Evolutionary conservation across 495 filamentous ascomycete genomes (phyloP), one percentile per base, ranked within the genome.

Genomic region (Bacidia gigantensis): DNA sequence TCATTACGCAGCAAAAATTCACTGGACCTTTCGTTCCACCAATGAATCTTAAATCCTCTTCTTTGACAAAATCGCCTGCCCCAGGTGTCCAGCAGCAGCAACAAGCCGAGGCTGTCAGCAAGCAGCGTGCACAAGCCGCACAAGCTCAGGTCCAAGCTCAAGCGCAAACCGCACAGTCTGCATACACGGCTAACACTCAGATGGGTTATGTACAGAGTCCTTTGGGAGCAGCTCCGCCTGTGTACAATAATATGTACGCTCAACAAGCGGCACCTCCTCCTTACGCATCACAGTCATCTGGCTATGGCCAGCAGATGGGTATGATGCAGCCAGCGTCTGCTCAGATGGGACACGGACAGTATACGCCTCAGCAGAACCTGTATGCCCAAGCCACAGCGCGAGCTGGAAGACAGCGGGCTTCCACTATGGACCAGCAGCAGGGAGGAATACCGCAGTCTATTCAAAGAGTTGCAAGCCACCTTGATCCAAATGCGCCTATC

Each of bases 1-100:
- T 99, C 71, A 99, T 99, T 60, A 99, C 93, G 0, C 93, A 99
- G 60, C 84, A 92, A 57, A 99, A 99, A 69, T 97, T 83, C 63
- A 95, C 89, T 0, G 89, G 87, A 12, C 87, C 86, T 5, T 99
- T 97, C 61, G 82, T 96, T 26, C 93, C 93, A n/a, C 93, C 90
- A 9, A 93, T 95, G 87, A 95, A 94, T 57, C 68, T 95, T 42
- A 95, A 94, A 65, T 79, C 87, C 35, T 85, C 83, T 40, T 81
- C 86, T 11, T 69, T 84, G 24, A 85, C 82, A 58, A 81, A 88
- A 60, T 93, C 92, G 9, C 86, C 90, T 7, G 89, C 93, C 43
- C 90, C 93, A 3, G 89, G 92, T n/a, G 89, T 94, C 39, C 89
- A 96, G 60, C 89, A 96, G 60, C 93, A 99, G 61, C 87, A 95